Evolutionary conservation across 768 basidiomycete species (phyloP).

Genomic region (Leccinum olivaceopallidum): DNA sequence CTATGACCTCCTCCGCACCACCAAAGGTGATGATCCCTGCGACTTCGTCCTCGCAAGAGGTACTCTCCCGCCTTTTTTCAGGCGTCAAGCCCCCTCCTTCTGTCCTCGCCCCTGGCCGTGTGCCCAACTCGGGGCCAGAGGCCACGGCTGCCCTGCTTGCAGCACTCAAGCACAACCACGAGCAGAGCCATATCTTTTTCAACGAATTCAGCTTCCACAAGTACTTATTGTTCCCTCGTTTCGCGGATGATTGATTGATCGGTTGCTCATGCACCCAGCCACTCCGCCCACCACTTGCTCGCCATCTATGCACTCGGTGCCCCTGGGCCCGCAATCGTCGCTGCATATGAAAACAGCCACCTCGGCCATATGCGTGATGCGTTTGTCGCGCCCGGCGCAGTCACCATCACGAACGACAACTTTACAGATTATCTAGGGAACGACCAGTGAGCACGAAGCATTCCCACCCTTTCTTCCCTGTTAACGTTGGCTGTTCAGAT

Average conservation of each 20-base stretch:
- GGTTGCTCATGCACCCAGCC: conserved; percentile 33
- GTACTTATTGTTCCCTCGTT: conserved; percentile 8
- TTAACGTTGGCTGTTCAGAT: conserved; percentile 12
- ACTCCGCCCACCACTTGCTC: conserved; percentile 57
- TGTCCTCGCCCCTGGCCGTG: conserved; percentile 36
- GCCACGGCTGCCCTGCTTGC: conserved; percentile 41
- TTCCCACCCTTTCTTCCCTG: not conserved
- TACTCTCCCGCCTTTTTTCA: conserved; percentile 35
- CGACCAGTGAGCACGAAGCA: conserved; percentile 29
- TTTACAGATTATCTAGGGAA: conserved; percentile 30
- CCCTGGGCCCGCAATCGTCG: conserved; percentile 37
- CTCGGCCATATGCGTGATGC: conserved; percentile 39
- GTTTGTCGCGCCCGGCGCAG: conserved; percentile 26
- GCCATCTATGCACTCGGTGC: conserved; percentile 66
- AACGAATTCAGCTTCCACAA: conserved; percentile 39
- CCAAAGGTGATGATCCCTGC: conserved; percentile 23
- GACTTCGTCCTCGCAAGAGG: conserved; percentile 19
- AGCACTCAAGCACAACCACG: conserved; percentile 52
- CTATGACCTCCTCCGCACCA: conserved; percentile 30
- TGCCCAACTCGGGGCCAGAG: conserved; percentile 39
- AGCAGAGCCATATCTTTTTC: conserved; percentile 55
- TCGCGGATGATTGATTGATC: not conserved
- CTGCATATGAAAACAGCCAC: conserved; percentile 43
- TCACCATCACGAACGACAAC: conserved; percentile 28
- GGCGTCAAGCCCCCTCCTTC: conserved; percentile 33